Evolutionary conservation across 306 rosid genomes (phyloP), one percentile per base, ranked within the genome.

Genomic region (Pyrus betulifolia): DNA sequence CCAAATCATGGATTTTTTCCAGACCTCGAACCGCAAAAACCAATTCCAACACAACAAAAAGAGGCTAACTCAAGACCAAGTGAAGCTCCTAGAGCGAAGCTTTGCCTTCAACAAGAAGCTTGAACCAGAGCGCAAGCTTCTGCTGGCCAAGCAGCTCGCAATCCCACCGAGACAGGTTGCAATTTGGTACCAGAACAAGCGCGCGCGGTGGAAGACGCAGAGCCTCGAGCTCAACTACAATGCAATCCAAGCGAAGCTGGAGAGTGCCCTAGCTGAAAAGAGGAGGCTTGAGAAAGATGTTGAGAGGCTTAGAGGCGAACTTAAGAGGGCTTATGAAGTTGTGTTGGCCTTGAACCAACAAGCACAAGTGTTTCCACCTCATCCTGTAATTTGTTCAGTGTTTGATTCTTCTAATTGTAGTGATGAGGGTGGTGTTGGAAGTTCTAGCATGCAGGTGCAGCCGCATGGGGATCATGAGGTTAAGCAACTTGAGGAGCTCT

Each of bases 141-240:
- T 67, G 72, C 91, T 90, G 4, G 87, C 96, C 63, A 61, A 76
- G 60, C 87, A 83, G 79, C 88, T 90, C 0, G 82, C 88, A 27
- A 72, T 90, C 30, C 88, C 90, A 5, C 79, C 91, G 6, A 75
- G 96, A 55, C 89, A 90, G 72, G 84, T 88, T 8, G 88, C 96
- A 0, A 73, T 90, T 25, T 90, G 96, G 96, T 90, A 85, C 82
- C 89, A 90, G 57, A 90, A 88, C 87, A 88, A 85, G 77, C 84
- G 96, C 40, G 92, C 92, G 2, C 77, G 96, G 46, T 85, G 89
- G 88, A 85, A 86, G 82, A 88, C 82, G 0, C 92, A 86, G 62
- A 84, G 44, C 83, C 85, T 90, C 4, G 92, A 90, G 88, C 71
- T 77, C 27, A 87, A 84, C 49, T 79, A 82, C 18, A 69, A 46